Evolutionary conservation across 495 filamentous ascomycete species (phyloP).

Genomic region (Immersiella caudata): DNA sequence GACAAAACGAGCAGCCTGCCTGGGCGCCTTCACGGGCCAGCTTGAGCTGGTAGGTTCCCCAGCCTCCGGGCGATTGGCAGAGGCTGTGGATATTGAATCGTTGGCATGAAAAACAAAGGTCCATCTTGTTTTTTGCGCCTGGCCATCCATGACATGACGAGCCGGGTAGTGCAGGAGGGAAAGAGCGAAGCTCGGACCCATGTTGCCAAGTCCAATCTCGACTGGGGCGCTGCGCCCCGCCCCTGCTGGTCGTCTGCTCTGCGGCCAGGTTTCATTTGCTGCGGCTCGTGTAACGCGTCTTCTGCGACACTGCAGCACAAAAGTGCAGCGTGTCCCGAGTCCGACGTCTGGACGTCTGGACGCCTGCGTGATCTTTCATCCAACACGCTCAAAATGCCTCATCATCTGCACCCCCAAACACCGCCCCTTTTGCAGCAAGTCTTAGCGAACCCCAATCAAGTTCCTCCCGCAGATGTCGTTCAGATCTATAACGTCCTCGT

Average conservation of each 20-base stretch:
- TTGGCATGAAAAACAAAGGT: conserved; percentile 1
- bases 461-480: neutral
- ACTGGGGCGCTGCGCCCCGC: neutral
- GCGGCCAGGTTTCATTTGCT: no score
- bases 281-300: no score
- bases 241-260: no score
- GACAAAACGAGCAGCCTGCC: neutral
- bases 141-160: neutral
- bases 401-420: neutral
- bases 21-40: neutral
- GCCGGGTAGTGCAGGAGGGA: neutral
- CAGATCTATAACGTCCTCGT: neutral
- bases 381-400: neutral
- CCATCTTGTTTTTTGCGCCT: neutral
- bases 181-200: neutral
- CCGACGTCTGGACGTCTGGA: no score
- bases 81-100: neutral
- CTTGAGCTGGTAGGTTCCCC: conserved; percentile 4
- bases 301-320: no score
- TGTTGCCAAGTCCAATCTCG: neutral
- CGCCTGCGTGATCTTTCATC: no score
- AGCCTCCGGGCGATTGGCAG: conserved; percentile 1
- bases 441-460: neutral
- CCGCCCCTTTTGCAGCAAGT: neutral
- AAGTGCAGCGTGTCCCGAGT: neutral